Conservation (phyloP, 139 green algal genomes). For the Pedinophyceae sp. region DNA sequence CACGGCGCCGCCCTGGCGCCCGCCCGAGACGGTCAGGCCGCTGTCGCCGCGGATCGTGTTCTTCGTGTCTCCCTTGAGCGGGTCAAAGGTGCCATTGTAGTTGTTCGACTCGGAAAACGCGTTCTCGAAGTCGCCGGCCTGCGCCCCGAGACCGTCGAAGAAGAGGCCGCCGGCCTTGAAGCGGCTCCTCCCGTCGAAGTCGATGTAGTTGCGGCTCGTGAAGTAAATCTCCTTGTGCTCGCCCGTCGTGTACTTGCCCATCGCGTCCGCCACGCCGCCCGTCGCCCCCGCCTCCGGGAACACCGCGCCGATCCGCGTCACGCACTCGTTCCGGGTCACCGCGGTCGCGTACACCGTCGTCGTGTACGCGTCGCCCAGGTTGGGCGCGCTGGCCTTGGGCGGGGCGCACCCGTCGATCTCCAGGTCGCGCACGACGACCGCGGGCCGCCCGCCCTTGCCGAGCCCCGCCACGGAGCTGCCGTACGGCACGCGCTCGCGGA, state of each 20-base stretch:
- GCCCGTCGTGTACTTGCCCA: slow-evolving; percentile 6
- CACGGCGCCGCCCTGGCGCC: slow-evolving; percentile 3
- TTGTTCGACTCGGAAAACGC: slow-evolving; percentile 8
- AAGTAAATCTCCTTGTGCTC: slow-evolving; percentile 17
- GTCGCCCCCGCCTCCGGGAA: no score
- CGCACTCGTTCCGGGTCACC: not conserved
- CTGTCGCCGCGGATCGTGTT: slow-evolving; percentile 13
- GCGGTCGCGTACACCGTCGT: not conserved
- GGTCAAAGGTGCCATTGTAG: not conserved
- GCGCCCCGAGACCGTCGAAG: slow-evolving; percentile 12
- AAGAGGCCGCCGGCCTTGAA: slow-evolving; percentile 15
- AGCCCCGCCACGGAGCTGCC: no score
- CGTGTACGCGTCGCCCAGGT: not conserved
- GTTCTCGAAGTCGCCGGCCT: slow-evolving; percentile 4
- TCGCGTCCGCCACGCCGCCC: not conserved
- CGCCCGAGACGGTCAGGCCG: slow-evolving; percentile 3
- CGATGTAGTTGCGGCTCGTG: slow-evolving; percentile 12
- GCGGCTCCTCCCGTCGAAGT: slow-evolving; percentile 8
- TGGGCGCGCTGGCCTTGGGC: not conserved
- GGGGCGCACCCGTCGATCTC: slow-evolving; percentile 12
- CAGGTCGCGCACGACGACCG: slow-evolving; percentile 3
- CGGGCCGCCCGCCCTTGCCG: slow-evolving; percentile 5
- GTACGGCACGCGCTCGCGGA: no score
- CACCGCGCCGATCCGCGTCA: slow-evolving; percentile 8
- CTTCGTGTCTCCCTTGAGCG: slow-evolving; percentile 1